Evolutionary conservation across 495 filamentous ascomycete genomes (phyloP), one percentile per base, ranked within the genome.

Genomic region (Xylaria curta): DNA sequence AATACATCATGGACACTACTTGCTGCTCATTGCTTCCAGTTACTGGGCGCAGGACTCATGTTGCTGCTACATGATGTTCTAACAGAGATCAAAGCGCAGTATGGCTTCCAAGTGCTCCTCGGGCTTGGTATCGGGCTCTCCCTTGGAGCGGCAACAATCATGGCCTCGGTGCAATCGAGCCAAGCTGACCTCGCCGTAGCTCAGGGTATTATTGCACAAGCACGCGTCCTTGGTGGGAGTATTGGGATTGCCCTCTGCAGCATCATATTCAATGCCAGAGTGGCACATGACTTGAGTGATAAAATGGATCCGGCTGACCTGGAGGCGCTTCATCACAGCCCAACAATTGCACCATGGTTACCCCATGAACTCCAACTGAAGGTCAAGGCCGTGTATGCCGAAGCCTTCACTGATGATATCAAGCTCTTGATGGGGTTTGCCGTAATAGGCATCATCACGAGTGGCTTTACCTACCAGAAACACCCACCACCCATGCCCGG

Each of bases 181-280:
- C 77, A 78, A 17, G 74, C 74, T 28, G 87, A 90, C 62, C 73
- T 81, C 69, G 88, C 88, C 0, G 83, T 87, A 40, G 87, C 85
- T 0, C 86, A 87, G 70, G 88, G 88, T 0, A 82, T 84, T 7
- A 76, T 90, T 0, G 86, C 86, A 17, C 88, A 90, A 75, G 76
- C 85, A 40, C 83, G 89, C 1, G 85, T 90, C 9, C 82, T 91
- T 31, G 89, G 89, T 15, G 89, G 89, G 28, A 82, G 83, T 26
- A 79, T 90, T 13, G 88, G 88, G 4, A 80, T 91, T 15, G 81
- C 82, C 5, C 63, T 81, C 56, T 85, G 83, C 70, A 85, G 81
- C 36, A 80, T 85, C 36, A 74, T 87, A 4, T 81, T 85, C 73
- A 85, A 83, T 71, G 68, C 72, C 70, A 65, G 74, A 63, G 59